Percentiles rank a stretch among this genome's conserved stretches.
Evolutionary conservation across 371 early-diverging fungal genomes (phyloP).

Genomic region (Apophysomyces elegans): DNA sequence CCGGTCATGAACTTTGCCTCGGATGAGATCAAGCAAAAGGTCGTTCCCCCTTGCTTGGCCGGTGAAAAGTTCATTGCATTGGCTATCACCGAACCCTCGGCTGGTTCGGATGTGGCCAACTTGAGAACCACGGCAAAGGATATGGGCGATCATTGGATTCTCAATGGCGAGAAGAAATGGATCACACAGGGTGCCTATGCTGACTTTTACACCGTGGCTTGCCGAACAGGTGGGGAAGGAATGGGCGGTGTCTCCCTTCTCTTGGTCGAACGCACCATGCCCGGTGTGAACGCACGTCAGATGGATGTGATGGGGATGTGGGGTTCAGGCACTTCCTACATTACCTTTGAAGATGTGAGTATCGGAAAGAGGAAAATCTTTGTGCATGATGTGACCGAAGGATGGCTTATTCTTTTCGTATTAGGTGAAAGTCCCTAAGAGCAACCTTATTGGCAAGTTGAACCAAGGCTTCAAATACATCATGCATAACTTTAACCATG

Average conservation of each 20-base stretch:
- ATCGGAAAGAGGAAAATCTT: neutral
- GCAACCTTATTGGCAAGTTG: slow-evolving; percentile 83
- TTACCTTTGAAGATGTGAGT: slow-evolving; percentile 78
- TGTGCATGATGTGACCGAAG: neutral
- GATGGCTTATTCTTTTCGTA: neutral
- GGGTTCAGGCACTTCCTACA: slow-evolving; percentile 80
- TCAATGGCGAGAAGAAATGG: slow-evolving; percentile 91
- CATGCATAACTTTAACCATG: slow-evolving; percentile 82
- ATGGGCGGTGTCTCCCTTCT: slow-evolving; percentile 84
- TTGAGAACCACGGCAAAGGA: slow-evolving; percentile 74
- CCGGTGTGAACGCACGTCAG: slow-evolving; percentile 79
- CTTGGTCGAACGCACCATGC: slow-evolving; percentile 77
- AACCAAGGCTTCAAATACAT: slow-evolving; percentile 89
- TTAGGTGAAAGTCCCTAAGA: slow-evolving; percentile 75
- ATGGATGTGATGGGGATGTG: slow-evolving; percentile 80
- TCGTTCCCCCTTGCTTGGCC: slow-evolving; percentile 71
- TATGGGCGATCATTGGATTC: slow-evolving; percentile 72
- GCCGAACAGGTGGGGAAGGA: slow-evolving; percentile 81
- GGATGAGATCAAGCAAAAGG: slow-evolving; percentile 68
- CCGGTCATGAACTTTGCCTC: slow-evolving; percentile 81
- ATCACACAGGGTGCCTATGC: slow-evolving; percentile 89
- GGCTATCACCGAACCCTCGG: slow-evolving; percentile 73
- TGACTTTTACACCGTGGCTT: slow-evolving; percentile 71
- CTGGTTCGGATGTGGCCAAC: slow-evolving; percentile 84
- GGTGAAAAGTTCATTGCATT: slow-evolving; percentile 84